Base-by-base conservation (phyloP, 441 rosid species). In the Melastoma candidum region DNA sequence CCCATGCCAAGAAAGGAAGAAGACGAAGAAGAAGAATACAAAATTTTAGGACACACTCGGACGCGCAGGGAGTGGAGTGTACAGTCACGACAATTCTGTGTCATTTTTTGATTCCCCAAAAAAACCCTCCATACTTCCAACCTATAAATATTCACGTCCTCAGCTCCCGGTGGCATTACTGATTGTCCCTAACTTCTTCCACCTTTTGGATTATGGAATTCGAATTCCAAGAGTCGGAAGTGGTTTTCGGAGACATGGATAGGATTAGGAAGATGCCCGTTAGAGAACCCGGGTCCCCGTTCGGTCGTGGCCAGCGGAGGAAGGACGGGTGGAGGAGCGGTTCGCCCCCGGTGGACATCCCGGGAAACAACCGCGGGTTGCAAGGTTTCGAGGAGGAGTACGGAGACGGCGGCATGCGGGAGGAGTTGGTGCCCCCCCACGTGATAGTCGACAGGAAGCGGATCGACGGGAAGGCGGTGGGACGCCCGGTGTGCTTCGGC, bases 151-250 rank as follows among this genome's bases (percentile, higher is more conserved):
- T 4, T 9, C 8, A 3, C 41, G 8, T 4, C 1, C 6, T 4
- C 41, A 4, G 8, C 41, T 36, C 41, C 8, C 8, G 8, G 1
- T 36, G 1, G 1, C 8, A 4, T 36, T 36, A 36, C 8, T 36
- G 41, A 4, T 36, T 36, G 6, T 36, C 8, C 41, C 8, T 36
- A 4, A 9, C 41, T 9, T 36, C 6, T 36, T 36, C 41, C 41
- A 4, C 8, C 8, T 6, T 36, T 36, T 9, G 7, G 41, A 36
- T 24, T 39, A 85, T 88, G 95, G 88, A 79, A 6, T 84, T 76
- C 25, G 97, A 86, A 54, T 78, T 79, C 58, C 80, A 84, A 53
- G 95, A 90, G 70, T 86, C 97, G 29, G 94, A 84, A 2, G 53
- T 86, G 0, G 61, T 70, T 6, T 84, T 86, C 70, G 47, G 83